A percentile compares a stretch with the other conserved stretches of the same genome.
These are phyloP conservation scores for Exutisphaerella laricina DNA, from an alignment of 2,329 filamentous ascomycete species.

Conservation along the genomic window DNA sequence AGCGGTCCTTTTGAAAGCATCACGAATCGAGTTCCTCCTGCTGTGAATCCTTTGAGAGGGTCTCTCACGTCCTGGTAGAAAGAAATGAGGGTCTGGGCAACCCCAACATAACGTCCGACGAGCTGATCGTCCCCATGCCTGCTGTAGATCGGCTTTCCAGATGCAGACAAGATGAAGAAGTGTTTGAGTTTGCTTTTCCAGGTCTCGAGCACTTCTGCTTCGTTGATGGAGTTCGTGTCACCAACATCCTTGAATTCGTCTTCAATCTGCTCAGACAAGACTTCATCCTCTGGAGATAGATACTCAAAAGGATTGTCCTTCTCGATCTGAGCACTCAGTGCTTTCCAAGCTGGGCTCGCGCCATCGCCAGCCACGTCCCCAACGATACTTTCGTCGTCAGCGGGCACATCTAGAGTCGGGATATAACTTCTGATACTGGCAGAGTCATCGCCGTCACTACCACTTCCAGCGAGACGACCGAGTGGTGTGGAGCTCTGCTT, in stretches of 20 bases:
- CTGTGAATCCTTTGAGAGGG: slow-evolving; percentile 74
- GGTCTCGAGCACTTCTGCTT: slow-evolving; percentile 55
- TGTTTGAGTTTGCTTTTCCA: slow-evolving; percentile 97
- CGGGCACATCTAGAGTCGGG: slow-evolving; percentile 56
- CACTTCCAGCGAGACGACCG: slow-evolving; percentile 41
- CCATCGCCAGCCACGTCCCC: slow-evolving; percentile 61
- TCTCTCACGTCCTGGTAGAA: slow-evolving; percentile 83
- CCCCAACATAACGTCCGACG: slow-evolving; percentile 89
- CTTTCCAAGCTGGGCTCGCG: slow-evolving; percentile 62
- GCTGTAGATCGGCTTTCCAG: slow-evolving; percentile 96
- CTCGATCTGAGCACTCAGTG: slow-evolving; percentile 59
- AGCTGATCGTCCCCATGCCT: slow-evolving; percentile 85
- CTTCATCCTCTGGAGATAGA: slow-evolving; percentile 41
- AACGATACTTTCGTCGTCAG: slow-evolving; percentile 77
- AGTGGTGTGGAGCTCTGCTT: slow-evolving; percentile 36
- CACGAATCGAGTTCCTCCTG: slow-evolving; percentile 80
- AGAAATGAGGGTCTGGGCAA: slow-evolving; percentile 95
- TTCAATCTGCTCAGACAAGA: slow-evolving; percentile 60
- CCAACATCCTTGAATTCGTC: slow-evolving; percentile 72
- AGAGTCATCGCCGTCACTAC: slow-evolving; percentile 56
- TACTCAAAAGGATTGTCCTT: slow-evolving; percentile 55
- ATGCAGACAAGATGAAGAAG: slow-evolving; percentile 91
- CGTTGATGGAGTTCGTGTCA: slow-evolving; percentile 55
- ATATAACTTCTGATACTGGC: slow-evolving; percentile 63
- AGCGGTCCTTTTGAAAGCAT: slow-evolving; percentile 78